These are phyloP conservation scores for Clohesyomyces aquaticus DNA, from an alignment of 495 filamentous ascomycete genomes.

Conservation along the genomic window DNA sequence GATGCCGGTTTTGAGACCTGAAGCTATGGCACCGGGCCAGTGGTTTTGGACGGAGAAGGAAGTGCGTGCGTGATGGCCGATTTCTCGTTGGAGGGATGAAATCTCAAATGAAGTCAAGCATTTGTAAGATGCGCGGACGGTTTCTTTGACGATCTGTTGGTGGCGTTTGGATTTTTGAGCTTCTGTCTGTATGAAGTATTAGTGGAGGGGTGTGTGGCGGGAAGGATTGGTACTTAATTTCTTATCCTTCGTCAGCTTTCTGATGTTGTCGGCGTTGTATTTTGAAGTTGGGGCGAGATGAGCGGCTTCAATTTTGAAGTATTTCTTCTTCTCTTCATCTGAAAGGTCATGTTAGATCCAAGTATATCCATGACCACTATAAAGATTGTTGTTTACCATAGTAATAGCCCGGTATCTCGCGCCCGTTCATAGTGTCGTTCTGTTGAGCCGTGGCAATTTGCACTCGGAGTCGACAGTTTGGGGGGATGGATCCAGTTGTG, in stretches of 20 bases:
- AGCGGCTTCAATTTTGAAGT: conserved; percentile 59
- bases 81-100: conserved; percentile 11
- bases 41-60: conserved; percentile 4
- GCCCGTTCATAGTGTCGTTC: conserved; percentile 39
- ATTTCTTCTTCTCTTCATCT: conserved; percentile 62
- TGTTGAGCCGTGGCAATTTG: too few relatives aligned
- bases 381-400: conserved; percentile 46
- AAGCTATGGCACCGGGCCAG: conserved; percentile 13
- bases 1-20: background rate
- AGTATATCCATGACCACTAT: background rate
- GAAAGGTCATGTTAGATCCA: background rate
- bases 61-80: background rate
- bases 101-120: background rate
- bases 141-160: conserved; percentile 5
- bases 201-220: background rate
- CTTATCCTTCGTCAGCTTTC: conserved; percentile 46
- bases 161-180: background rate
- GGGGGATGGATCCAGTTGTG: too few relatives aligned
- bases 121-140: background rate
- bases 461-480: too few relatives aligned
- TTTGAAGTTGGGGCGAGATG: conserved; percentile 51
- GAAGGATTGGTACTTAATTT: conserved; percentile 3
- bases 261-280: conserved; percentile 52
- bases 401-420: conserved; percentile 55
- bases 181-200: background rate